Percentiles rank a stretch among this genome's conserved stretches.
Conservation (phyloP, 2,329 filamentous ascomycete species). For the Westerdykella ornata region DNA sequence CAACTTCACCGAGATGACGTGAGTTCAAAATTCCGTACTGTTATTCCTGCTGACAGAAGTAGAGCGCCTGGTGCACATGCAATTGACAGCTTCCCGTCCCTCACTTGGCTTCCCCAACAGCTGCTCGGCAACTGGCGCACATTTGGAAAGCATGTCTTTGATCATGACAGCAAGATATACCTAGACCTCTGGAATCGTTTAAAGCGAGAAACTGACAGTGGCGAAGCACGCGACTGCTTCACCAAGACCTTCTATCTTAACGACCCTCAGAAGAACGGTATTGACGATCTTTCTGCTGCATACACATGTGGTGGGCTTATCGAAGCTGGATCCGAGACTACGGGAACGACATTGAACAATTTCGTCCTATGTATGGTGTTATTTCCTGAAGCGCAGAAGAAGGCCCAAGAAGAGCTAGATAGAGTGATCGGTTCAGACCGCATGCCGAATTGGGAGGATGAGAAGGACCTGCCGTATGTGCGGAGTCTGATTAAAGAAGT, state of each 20-base stretch:
- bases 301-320: conserved; percentile 32
- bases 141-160: conserved; percentile 21
- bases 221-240: conserved; percentile 27
- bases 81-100: conserved; percentile 26
- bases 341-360: conserved; percentile 26
- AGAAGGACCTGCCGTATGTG: conserved; percentile 20
- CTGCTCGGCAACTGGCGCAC: conserved; percentile 28
- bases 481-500: conserved; percentile 25
- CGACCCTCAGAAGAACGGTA: conserved; percentile 25
- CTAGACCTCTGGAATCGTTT: conserved; percentile 29
- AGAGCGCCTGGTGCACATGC: conserved; percentile 22
- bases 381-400: conserved; percentile 20
- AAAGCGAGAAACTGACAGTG: conserved; percentile 25
- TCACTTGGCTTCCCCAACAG: conserved; percentile 25
- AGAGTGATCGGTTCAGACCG: conserved; percentile 13
- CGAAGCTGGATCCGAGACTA: conserved; percentile 33
- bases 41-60: not conserved
- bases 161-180: conserved; percentile 29
- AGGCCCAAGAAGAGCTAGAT: conserved; percentile 17
- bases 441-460: conserved; percentile 19
- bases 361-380: conserved; percentile 26
- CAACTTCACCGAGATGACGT: conserved; percentile 28
- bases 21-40: not conserved
- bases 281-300: conserved; percentile 30
- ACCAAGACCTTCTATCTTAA: conserved; percentile 33